Evolutionary conservation across 257 asterid species (phyloP).

Genomic region (Scutellaria galericulata): DNA sequence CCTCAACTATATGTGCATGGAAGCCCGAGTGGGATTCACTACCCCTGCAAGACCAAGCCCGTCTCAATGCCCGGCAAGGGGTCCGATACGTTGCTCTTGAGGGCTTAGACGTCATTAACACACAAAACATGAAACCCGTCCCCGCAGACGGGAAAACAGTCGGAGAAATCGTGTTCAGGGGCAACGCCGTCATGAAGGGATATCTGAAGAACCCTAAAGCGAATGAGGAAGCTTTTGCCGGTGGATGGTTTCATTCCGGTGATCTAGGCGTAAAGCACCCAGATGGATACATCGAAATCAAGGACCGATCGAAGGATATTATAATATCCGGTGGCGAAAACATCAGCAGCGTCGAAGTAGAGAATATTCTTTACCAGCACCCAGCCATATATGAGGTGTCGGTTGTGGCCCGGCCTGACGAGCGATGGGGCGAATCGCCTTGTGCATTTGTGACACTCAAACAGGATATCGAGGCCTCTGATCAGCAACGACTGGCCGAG

Average conservation of each 20-base stretch:
- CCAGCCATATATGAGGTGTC: conserved; percentile 81
- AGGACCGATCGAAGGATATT: conserved; percentile 87
- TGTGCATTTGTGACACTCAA: conserved; percentile 91
- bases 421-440: conserved; percentile 94
- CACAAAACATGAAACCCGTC: conserved; percentile 69
- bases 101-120: conserved; percentile 65
- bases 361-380: conserved; percentile 79
- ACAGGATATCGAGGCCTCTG: conserved; percentile 46
- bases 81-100: conserved; percentile 71
- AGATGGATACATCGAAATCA: conserved; percentile 84
- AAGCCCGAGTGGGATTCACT: conserved; percentile 94
- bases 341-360: conserved; percentile 92
- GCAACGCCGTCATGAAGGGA: conserved; percentile 91
- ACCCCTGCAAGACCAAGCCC: conserved; percentile 72
- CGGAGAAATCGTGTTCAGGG: conserved; percentile 87
- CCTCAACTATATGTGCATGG: conserved; percentile 93
- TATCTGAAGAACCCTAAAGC: conserved; percentile 90
- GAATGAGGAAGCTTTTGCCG: conserved; percentile 71
- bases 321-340: conserved; percentile 96
- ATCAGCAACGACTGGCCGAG: conserved; percentile 52
- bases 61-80: conserved; percentile 85
- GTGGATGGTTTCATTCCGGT: conserved; percentile 92
- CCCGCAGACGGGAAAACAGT: conserved; percentile 81
- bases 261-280: conserved; percentile 92
- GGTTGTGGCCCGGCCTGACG: conserved; percentile 88